Conservation (phyloP, 139 green algal genomes). For the Chlamydomonas schloesseri region DNA sequence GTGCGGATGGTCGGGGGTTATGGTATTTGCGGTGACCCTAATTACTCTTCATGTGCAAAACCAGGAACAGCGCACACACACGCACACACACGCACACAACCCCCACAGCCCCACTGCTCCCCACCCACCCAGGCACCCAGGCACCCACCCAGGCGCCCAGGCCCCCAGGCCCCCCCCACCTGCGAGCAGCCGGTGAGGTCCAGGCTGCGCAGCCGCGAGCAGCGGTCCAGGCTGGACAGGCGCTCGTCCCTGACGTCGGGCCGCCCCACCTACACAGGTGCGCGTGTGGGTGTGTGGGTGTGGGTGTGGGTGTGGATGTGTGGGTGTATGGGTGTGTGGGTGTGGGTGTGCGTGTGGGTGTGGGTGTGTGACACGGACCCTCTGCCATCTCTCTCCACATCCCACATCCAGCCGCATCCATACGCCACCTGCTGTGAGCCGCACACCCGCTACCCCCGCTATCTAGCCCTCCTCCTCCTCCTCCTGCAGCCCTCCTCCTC, state of each 20-base stretch:
- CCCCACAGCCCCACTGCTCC: no score
- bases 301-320: not conserved
- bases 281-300: not conserved
- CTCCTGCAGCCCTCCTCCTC: no score
- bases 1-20: no score
- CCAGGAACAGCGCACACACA: no score
- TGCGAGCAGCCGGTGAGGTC: slow-evolving; percentile 30
- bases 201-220: slow-evolving; percentile 26
- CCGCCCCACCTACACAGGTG: not conserved
- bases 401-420: no score
- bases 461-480: no score
- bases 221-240: slow-evolving; percentile 25
- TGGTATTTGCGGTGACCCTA: no score
- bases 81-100: no score
- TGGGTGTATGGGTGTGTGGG: not conserved
- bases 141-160: not conserved
- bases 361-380: no score
- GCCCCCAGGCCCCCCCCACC: not conserved
- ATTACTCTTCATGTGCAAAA: no score
- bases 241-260: slow-evolving; percentile 16
- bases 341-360: not conserved
- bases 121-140: not conserved
- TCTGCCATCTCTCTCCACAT: no score
- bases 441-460: no score
- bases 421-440: not conserved